Base-by-base conservation (phyloP, 2,329 filamentous ascomycete genomes). In the Colletotrichum destructivum region DNA sequence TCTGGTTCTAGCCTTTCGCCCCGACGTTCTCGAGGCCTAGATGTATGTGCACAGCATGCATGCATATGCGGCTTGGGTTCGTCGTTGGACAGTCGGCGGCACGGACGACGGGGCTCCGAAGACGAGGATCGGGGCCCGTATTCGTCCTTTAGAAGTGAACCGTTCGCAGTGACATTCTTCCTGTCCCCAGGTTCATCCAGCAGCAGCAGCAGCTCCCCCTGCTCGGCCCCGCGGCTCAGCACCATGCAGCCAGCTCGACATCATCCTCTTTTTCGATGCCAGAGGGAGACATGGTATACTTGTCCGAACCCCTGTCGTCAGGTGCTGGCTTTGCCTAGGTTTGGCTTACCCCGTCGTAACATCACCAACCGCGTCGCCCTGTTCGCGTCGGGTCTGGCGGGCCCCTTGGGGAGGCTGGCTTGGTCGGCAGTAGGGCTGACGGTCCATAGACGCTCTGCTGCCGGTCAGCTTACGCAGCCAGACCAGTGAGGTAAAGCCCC, bases 111-210 rank as follows among this genome's bases (percentile, higher is more conserved):
- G 21, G 16, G 18, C n/a, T n/a, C 26, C 11, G 26, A 18, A 38
- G 9, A 38, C 9, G 35, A 38, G 35, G 35, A 38, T 38, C 38
- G n/a, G 42, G 35, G 59, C 1, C 42, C 31, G 31, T 42, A 60
- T 44, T 64, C 66, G 51, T 57, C 51, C 51, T 51, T 68, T 55
- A 31, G 56, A 57, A 57, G 51, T 67, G 40, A 38, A 31, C 35
- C 2, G 35, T 38, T 38, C 35, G 35, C 9, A 2, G 35, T 44
- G 15, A 44, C 16, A 15, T 44, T 44, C 15, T 18, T 18, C 6
- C 42, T 44, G 12, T 18, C 13, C 16, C 13, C 42, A 18, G 15
- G 13, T 44, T 44, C 4, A 6, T 44, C 42, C 42, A 38, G 35
- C 35, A 38, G 35, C 35, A 38, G 35, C 35, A 38, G 35, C 35